Evolutionary conservation across 2,329 filamentous ascomycete genomes (phyloP), one percentile per base, ranked within the genome.

Genomic region (Ophiocordyceps polyrhachis-furcata): DNA sequence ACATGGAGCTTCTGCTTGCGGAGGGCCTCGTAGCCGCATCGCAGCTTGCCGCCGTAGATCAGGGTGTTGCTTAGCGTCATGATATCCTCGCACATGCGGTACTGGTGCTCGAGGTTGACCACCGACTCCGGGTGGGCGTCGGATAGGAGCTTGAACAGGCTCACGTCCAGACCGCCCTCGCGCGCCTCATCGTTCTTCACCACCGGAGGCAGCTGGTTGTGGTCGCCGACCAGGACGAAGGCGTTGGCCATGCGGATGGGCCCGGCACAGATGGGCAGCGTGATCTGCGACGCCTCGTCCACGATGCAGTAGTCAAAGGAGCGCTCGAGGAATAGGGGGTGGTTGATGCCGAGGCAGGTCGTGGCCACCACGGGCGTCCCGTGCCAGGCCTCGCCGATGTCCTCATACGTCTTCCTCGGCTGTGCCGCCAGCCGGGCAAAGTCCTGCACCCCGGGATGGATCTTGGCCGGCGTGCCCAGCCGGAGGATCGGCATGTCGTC

Each of bases 241-340:
- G 83, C 93, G 43, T 76, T 77, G 5, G 91, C 87, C 76, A 95
- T 84, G 12, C 91, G 79, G 52, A 98, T 93, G 0, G 91, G 91
- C 0, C 91, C 91, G 0, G 96, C 69, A 51, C 91, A 96, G 19
- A 95, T 89, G 0, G 91, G 91, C 19, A 98, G 67, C 0, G 91
- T 98, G 57, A 98, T 96, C 56, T 98, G 91, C 2, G 88, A 95
- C 1, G 91, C 91, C 62, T 98, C 91, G 52, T 98, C 91, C 4
- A 98, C 89, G 49, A 98, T 96, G 57, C 91, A 98, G 58, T 95
- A 96, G 62, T 98, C 91, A 53, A 98, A 98, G 1, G 81, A 78
- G 5, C 91, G 81, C 56, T 89, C 83, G 46, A 76, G 81, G 63
- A 98, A 96, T 9, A 98, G 67, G 2, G 80, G 73, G 58, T 98